Percentiles rank a stretch among this genome's conserved stretches.
These are phyloP conservation scores for Clathrospora elynae DNA, from an alignment of 2,329 filamentous ascomycete species.

Conservation along the genomic window DNA sequence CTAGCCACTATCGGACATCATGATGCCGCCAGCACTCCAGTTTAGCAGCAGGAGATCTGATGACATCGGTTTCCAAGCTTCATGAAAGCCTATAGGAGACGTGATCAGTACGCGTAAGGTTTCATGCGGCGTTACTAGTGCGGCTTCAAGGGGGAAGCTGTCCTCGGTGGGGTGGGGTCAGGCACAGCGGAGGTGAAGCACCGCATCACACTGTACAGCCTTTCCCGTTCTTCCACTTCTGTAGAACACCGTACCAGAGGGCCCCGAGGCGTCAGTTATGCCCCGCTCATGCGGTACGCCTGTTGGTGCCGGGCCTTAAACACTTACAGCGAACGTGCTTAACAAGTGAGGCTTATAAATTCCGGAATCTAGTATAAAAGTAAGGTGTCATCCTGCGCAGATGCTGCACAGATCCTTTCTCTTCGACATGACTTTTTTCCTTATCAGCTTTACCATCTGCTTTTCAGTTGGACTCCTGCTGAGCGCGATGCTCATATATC, in stretches of 20 bases:
- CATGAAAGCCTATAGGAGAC: constrained; percentile 2
- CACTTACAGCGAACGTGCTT: constrained; percentile 8
- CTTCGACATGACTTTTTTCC: constrained; percentile 9
- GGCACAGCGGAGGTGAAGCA: constrained; percentile 4
- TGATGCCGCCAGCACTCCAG: constrained; percentile 6
- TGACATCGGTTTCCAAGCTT: constrained; percentile 5
- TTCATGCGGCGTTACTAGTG: constrained; percentile 2
- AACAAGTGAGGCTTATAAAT: constrained; percentile 4
- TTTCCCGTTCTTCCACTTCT: constrained; percentile 3
- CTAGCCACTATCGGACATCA: constrained; percentile 5
- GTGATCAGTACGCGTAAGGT: not conserved
- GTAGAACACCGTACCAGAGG: constrained; percentile 2
- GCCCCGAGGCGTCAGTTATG: constrained; percentile 5
- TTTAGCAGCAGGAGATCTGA: constrained; percentile 2
- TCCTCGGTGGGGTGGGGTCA: not conserved
- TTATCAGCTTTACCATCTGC: constrained; percentile 14
- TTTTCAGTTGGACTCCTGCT: constrained; percentile 12
- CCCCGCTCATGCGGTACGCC: constrained; percentile 2
- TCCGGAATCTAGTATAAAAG: constrained; percentile 7
- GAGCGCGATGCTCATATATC: constrained; percentile 15
- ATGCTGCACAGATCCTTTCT: constrained; percentile 3
- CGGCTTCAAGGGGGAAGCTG: constrained; percentile 1
- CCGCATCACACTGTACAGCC: constrained; percentile 3
- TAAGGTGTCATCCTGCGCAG: constrained; percentile 2
- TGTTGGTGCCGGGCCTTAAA: constrained; percentile 6